Percentiles rank a stretch among this genome's conserved stretches.
Conservation (phyloP, 441 rosid genomes). For the Dalechampia spathulata region DNA sequence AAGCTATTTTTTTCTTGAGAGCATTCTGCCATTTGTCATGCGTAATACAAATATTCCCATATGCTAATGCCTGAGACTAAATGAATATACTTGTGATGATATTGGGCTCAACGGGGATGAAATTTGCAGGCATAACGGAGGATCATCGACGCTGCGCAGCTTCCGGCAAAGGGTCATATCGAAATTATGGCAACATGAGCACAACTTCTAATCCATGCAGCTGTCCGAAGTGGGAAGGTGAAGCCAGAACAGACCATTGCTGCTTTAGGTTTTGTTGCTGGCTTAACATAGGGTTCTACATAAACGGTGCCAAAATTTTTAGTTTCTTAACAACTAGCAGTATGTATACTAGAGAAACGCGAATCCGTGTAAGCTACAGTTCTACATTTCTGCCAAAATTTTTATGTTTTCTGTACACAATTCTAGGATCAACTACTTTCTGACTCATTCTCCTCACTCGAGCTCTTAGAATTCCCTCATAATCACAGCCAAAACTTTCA, state of each 20-base stretch:
- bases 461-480: constrained; percentile 45
- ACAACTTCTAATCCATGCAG: constrained; percentile 95
- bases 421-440: constrained; percentile 62
- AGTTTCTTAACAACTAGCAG: no score
- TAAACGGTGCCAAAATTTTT: constrained; percentile 69
- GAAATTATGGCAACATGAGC: constrained; percentile 90
- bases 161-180: constrained; percentile 70
- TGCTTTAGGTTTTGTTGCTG: constrained; percentile 88
- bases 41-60: no score
- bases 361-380: no score
- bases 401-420: constrained; percentile 72
- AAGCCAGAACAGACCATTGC: constrained; percentile 72
- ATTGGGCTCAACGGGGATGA: background rate
- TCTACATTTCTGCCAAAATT: constrained; percentile 19
- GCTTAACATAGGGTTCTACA: constrained; percentile 92
- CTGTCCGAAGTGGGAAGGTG: constrained; percentile 82
- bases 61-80: no score
- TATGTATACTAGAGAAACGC: no score
- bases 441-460: constrained; percentile 68
- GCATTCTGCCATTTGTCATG: no score
- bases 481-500: constrained; percentile 63
- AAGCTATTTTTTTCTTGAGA: no score
- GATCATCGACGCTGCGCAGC: constrained; percentile 81
- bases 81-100: background rate
- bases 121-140: constrained; percentile 85